Conservation (phyloP, 108 stramenopile species). For the Nannochloropsis granulata region DNA sequence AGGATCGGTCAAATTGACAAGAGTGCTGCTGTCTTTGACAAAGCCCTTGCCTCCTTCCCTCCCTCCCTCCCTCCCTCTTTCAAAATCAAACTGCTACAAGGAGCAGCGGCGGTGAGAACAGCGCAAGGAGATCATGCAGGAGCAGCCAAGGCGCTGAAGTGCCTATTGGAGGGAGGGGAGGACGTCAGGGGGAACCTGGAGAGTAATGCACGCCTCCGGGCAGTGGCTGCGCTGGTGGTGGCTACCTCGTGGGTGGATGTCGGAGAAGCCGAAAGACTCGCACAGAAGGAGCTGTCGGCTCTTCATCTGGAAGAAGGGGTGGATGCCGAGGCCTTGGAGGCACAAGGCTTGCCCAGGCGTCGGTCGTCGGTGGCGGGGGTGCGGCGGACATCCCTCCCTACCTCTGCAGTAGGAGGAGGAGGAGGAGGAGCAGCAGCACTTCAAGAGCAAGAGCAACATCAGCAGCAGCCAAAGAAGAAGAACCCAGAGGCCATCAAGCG, state of each 20-base stretch:
- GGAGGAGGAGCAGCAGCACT: no score
- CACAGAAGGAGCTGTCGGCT: neutral
- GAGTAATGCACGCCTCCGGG: neutral
- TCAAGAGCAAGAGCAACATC: neutral
- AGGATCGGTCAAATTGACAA: neutral
- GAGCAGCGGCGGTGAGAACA: neutral
- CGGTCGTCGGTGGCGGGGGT: neutral
- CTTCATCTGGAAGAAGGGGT: neutral
- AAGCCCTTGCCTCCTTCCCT: neutral
- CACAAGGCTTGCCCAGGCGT: neutral
- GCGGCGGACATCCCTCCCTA: neutral
- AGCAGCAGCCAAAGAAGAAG: neutral
- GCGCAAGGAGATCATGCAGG: neutral
- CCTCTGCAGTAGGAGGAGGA: neutral
- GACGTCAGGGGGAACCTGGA: neutral
- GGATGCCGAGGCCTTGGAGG: neutral
- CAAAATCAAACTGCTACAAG: neutral
- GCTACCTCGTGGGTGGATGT: neutral
- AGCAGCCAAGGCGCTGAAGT: neutral
- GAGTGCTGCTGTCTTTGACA: neutral
- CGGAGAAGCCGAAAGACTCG: neutral
- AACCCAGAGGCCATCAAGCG: neutral
- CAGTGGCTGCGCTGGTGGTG: neutral
- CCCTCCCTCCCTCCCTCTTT: neutral
- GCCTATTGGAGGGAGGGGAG: neutral